A percentile compares a stretch with the other conserved stretches of the same genome.
Conservation (phyloP, 169 alveolate species). For the Cryptosporidium parvum region DNA sequence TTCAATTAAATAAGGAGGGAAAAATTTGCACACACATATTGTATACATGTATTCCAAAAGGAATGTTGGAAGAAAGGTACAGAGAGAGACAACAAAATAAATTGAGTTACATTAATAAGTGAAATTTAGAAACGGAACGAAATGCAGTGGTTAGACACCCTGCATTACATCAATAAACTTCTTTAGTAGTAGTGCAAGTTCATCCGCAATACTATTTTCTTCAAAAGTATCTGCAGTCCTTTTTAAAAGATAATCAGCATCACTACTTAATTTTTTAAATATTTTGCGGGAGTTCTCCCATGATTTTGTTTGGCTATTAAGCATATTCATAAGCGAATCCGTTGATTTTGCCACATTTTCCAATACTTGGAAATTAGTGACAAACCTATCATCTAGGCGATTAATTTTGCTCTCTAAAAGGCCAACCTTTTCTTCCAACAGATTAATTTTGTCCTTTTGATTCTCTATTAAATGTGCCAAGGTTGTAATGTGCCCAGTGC, state of each 20-base stretch:
- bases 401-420: background rate
- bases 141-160: background rate
- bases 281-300: constrained; percentile 42
- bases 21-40: constrained; percentile 60
- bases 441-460: constrained; percentile 13
- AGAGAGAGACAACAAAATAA: constrained; percentile 23
- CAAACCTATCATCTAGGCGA: constrained; percentile 6
- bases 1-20: constrained; percentile 64
- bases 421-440: constrained; percentile 11
- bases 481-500: constrained; percentile 54
- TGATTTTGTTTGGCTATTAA: constrained; percentile 20
- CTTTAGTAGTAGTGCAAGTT: constrained; percentile 30
- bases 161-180: constrained; percentile 32
- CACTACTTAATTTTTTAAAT: constrained; percentile 34
- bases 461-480: constrained; percentile 20
- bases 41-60: constrained; percentile 46
- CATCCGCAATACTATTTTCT: constrained; percentile 35
- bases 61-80: constrained; percentile 41
- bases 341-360: constrained; percentile 43
- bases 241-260: constrained; percentile 24
- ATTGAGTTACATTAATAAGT: constrained; percentile 14
- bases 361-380: constrained; percentile 5
- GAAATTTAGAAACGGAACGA: background rate
- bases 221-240: constrained; percentile 30
- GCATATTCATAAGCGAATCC: constrained; percentile 23